Conservation (phyloP, 2,329 filamentous ascomycete genomes). For the Didymella arachidicola region DNA sequence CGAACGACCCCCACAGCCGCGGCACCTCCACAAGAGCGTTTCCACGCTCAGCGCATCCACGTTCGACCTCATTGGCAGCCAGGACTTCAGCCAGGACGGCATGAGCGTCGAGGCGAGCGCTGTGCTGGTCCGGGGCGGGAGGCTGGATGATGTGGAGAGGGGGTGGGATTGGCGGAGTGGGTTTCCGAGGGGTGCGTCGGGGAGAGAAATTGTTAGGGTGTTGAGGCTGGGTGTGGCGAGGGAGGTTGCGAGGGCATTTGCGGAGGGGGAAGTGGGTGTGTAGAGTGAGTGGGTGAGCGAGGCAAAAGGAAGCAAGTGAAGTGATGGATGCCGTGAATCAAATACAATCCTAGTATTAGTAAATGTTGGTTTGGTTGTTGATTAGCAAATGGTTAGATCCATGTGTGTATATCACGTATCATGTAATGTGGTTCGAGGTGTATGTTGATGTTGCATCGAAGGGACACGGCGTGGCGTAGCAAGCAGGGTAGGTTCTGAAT, state of each 20-base stretch:
- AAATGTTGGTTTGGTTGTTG: no score
- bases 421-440: no score
- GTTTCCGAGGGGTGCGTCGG: constrained; percentile 65
- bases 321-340: no score
- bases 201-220: constrained; percentile 74
- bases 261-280: constrained; percentile 66
- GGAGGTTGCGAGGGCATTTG: constrained; percentile 75
- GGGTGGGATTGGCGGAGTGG: constrained; percentile 77
- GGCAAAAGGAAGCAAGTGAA: no score
- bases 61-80: constrained; percentile 76
- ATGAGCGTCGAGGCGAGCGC: constrained; percentile 56
- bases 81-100: constrained; percentile 62
- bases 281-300: no score
- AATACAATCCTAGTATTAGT: no score
- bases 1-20: constrained; percentile 25
- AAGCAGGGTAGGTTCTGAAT: no score
- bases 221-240: constrained; percentile 76
- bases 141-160: constrained; percentile 57
- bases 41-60: constrained; percentile 61
- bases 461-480: no score
- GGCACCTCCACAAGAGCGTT: constrained; percentile 66
- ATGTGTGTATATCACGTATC: no score
- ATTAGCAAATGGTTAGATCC: no score
- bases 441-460: no score
- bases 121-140: constrained; percentile 51